Evolutionary conservation across 768 basidiomycete species (phyloP).

Genomic region (Tylopilus intermedius): DNA sequence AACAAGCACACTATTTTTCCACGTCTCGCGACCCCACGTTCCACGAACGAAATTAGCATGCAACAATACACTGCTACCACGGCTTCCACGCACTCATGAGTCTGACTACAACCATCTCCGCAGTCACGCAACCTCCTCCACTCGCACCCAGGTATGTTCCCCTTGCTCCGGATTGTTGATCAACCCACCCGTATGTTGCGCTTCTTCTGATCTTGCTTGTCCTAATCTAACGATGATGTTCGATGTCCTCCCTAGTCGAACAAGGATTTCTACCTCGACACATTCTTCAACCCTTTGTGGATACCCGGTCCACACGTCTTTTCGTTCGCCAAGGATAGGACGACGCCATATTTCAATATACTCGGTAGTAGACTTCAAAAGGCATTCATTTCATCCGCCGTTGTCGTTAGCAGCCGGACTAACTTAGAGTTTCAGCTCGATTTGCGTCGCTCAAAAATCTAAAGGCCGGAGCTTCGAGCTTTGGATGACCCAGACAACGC

Average conservation of each 20-base stretch:
- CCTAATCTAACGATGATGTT: no score
- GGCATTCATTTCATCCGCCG: no score
- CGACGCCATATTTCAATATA: no score
- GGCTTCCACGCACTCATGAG: not conserved
- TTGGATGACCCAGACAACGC: no score
- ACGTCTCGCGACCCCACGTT: not conserved
- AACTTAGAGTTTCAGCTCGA: no score
- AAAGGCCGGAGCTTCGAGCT: no score
- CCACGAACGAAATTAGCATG: not conserved
- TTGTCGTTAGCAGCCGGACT: no score
- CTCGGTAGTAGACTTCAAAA: no score
- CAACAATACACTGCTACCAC: not conserved
- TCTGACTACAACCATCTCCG: not conserved
- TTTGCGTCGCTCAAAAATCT: no score
- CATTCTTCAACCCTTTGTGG: conserved; percentile 38
- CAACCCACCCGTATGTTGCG: not conserved
- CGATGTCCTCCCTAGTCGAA: no score
- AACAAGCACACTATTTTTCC: not conserved
- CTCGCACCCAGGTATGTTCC: not conserved
- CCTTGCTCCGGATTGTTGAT: not conserved
- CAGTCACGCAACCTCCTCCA: not conserved
- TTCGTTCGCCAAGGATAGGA: conserved; percentile 9
- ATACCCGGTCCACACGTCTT: conserved; percentile 22
- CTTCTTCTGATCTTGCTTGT: not conserved
- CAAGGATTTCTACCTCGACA: conserved; percentile 47